Evolutionary conservation across 2,329 filamentous ascomycete species (phyloP).

Genomic region (Cordyceps cateniannulata): DNA sequence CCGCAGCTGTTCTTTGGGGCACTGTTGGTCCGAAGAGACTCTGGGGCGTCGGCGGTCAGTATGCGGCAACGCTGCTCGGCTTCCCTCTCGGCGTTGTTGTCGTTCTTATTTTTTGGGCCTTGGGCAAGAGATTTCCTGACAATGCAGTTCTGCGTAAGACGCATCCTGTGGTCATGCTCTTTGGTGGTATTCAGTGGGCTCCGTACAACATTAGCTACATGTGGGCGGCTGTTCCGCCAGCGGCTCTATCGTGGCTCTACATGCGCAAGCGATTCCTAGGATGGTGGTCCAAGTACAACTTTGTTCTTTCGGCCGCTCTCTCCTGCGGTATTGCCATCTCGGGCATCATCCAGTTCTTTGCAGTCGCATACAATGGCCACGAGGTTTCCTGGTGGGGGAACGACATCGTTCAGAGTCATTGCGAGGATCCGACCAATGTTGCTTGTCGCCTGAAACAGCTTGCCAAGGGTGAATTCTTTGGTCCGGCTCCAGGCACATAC

Average conservation of each 20-base stretch:
- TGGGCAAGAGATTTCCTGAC: slow-evolving; percentile 28
- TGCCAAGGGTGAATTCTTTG: slow-evolving; percentile 22
- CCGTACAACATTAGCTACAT: slow-evolving; percentile 42
- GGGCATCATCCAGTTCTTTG: slow-evolving; percentile 37
- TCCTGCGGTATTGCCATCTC: slow-evolving; percentile 36
- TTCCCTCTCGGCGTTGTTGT: slow-evolving; percentile 32
- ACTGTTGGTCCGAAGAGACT: slow-evolving; percentile 42
- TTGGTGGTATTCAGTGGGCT: slow-evolving; percentile 32
- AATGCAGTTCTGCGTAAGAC: slow-evolving; percentile 29
- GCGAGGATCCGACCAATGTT: slow-evolving; percentile 29
- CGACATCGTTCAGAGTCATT: slow-evolving; percentile 24
- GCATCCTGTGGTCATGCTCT: slow-evolving; percentile 36
- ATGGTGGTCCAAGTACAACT: slow-evolving; percentile 42
- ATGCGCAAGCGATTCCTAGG: slow-evolving; percentile 36
- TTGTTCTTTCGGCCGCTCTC: slow-evolving; percentile 35
- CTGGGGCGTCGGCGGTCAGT: slow-evolving; percentile 25
- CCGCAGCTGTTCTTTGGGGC: slow-evolving; percentile 42
- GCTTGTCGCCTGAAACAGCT: slow-evolving; percentile 12
- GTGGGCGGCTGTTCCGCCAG: slow-evolving; percentile 41
- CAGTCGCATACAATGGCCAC: slow-evolving; percentile 33
- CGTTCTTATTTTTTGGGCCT: slow-evolving; percentile 30
- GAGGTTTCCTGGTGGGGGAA: slow-evolving; percentile 37
- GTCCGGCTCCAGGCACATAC: slow-evolving; percentile 17
- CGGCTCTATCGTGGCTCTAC: slow-evolving; percentile 41
- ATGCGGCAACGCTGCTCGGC: slow-evolving; percentile 33